Conservation (phyloP, 2,329 filamentous ascomycete genomes). For the Ophiocordyceps camponoti-leonardi region DNA sequence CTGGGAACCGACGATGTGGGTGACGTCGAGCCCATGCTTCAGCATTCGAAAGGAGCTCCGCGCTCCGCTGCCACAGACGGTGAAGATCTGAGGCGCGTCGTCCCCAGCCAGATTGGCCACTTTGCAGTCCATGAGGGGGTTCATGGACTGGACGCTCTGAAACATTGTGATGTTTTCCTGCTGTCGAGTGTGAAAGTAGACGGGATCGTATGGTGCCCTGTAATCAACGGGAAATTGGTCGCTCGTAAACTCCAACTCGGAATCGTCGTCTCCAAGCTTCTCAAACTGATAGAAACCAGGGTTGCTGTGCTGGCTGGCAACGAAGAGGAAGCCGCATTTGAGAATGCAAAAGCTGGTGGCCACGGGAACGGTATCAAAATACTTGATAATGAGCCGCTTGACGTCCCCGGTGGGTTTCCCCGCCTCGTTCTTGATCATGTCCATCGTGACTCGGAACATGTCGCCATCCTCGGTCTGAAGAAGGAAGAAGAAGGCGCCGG, state of each 20-base stretch:
- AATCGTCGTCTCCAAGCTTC: conserved; percentile 88
- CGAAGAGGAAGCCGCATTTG: conserved; percentile 89
- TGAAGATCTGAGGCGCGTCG: conserved; percentile 92
- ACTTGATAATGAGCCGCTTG: conserved; percentile 75
- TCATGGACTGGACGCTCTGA: conserved; percentile 75
- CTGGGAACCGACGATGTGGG: conserved; percentile 89
- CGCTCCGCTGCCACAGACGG: conserved; percentile 74
- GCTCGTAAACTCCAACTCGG: conserved; percentile 73
- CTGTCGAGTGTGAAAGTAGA: conserved; percentile 70
- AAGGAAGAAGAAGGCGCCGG: conserved; percentile 89
- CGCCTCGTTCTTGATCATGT: conserved; percentile 69
- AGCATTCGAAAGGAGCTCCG: conserved; percentile 81
- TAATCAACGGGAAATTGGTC: conserved; percentile 68
- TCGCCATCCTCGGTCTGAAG: conserved; percentile 96
- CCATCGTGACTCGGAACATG: conserved; percentile 87
- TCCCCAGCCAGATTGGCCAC: conserved; percentile 81
- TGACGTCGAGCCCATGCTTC: conserved; percentile 83
- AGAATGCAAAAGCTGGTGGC: conserved; percentile 79
- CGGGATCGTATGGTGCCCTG: conserved; percentile 51
- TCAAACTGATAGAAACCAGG: conserved; percentile 95
- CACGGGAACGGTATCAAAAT: conserved; percentile 90
- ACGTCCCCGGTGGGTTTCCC: conserved; percentile 71
- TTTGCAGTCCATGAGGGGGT: conserved; percentile 80
- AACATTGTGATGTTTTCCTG: conserved; percentile 72
- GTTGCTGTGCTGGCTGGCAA: conserved; percentile 82